Conservation (phyloP, 129 eudicot species). For the Apium graveolens region DNA sequence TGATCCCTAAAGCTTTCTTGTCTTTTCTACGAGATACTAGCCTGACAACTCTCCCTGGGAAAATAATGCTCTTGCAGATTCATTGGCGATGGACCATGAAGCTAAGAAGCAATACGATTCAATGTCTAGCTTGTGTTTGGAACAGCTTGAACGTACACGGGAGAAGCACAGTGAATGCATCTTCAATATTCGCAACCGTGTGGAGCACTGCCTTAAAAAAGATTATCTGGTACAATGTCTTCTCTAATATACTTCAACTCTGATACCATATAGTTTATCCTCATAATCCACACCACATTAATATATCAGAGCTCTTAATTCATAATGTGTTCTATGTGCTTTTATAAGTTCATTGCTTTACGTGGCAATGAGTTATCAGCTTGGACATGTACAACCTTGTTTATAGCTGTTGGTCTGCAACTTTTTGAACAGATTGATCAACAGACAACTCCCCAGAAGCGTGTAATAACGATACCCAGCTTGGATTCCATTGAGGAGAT, state of each 20-base stretch:
- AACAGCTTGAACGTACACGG: constrained; percentile 43
- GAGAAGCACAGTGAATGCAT: constrained; percentile 35
- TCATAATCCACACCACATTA: neutral
- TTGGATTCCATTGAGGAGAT: constrained; percentile 62
- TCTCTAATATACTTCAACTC: neutral
- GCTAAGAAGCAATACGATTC: constrained; percentile 35
- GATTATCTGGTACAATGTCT: constrained; percentile 55
- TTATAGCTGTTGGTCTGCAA: neutral
- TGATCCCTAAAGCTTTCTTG: neutral
- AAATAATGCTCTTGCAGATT: constrained; percentile 36
- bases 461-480: constrained; percentile 54
- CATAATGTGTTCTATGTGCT: neutral
- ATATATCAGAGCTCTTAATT: neutral
- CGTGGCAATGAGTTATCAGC: neutral
- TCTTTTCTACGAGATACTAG: neutral
- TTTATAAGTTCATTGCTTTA: neutral
- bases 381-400: neutral
- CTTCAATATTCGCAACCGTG: constrained; percentile 33
- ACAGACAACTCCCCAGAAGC: constrained; percentile 33
- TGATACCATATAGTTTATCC: neutral
- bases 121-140: constrained; percentile 33
- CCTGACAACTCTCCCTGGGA: constrained; percentile 6
- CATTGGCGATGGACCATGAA: constrained; percentile 45
- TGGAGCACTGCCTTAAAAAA: constrained; percentile 48
- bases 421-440: constrained; percentile 49